Conservation (phyloP, 139 green algal genomes). For the Nannochloris sp. region DNA sequence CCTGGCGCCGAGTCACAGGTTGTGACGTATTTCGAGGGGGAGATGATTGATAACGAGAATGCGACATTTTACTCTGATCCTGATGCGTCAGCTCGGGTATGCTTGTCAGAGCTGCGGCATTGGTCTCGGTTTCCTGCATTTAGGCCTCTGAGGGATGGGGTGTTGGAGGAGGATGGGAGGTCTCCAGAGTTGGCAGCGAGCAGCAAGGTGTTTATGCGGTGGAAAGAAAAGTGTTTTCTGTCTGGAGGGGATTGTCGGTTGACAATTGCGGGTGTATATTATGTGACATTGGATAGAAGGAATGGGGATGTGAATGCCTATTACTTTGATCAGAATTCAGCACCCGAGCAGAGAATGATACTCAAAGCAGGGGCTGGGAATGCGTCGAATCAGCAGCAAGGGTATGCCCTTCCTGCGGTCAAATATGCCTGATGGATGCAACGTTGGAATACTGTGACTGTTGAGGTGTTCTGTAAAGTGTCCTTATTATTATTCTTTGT, state of each 20-base stretch:
- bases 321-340: constrained; percentile 60
- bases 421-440: neutral
- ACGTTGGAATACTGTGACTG: too few species aligned
- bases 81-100: constrained; percentile 43
- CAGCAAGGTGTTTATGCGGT: constrained; percentile 59
- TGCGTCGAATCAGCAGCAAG: neutral
- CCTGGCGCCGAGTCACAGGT: constrained; percentile 25
- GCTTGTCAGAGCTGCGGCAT: constrained; percentile 38
- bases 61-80: constrained; percentile 52
- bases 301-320: constrained; percentile 50
- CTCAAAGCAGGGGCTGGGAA: constrained; percentile 17
- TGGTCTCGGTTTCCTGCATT: constrained; percentile 51
- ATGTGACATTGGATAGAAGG: constrained; percentile 40
- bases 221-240: constrained; percentile 76
- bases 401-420: neutral
- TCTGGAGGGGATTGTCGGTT: constrained; percentile 44
- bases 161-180: constrained; percentile 30
- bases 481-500: too few species aligned
- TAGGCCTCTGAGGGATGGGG: constrained; percentile 18
- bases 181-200: constrained; percentile 19
- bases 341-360: constrained; percentile 54
- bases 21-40: constrained; percentile 63
- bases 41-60: constrained; percentile 70
- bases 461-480: too few species aligned
- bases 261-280: constrained; percentile 75